Conservation (phyloP, 2,329 filamentous ascomycete genomes). For the Colletotrichum musae region DNA sequence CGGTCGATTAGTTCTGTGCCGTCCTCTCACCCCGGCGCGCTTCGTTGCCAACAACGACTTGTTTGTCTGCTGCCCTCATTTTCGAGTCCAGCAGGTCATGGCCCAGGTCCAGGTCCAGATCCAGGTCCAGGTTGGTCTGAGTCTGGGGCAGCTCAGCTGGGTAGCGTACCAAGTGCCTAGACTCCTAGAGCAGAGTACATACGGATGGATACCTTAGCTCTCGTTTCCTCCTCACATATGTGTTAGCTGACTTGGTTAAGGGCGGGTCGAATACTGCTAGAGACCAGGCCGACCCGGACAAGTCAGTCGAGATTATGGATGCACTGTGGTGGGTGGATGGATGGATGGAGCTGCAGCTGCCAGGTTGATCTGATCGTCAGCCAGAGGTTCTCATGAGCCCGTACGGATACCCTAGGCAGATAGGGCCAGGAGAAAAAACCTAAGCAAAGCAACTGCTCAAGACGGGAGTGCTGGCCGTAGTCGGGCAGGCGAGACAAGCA, state of each 20-base stretch:
- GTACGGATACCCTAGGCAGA: background rate
- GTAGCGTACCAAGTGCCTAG: background rate
- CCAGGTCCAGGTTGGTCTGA: background rate
- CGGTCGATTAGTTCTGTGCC: conserved; percentile 4
- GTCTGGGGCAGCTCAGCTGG: conserved; percentile 15
- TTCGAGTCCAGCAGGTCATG: conserved; percentile 11
- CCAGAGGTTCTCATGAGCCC: background rate
- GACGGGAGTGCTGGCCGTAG: background rate
- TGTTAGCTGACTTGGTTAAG: conserved; percentile 8
- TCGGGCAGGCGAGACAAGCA: conserved; percentile 17
- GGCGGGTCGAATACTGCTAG: conserved; percentile 27
- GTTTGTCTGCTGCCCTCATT: conserved; percentile 24
- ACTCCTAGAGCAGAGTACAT: too few species aligned
- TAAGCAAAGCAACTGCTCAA: conserved; percentile 1
- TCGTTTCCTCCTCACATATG: conserved; percentile 22
- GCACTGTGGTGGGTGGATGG: too few species aligned
- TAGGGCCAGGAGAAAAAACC: too few species aligned
- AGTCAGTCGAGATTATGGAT: conserved; percentile 7
- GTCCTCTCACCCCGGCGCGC: conserved; percentile 3
- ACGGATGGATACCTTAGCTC: background rate
- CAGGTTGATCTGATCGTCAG: conserved; percentile 1
- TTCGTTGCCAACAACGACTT: conserved; percentile 11
- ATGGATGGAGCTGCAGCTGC: conserved; percentile 14
- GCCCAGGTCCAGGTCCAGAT: conserved; percentile 23
- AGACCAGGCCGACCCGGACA: conserved; percentile 11